Evolutionary conservation across 768 basidiomycete genomes (phyloP).

Genomic region (Chiua virens): DNA sequence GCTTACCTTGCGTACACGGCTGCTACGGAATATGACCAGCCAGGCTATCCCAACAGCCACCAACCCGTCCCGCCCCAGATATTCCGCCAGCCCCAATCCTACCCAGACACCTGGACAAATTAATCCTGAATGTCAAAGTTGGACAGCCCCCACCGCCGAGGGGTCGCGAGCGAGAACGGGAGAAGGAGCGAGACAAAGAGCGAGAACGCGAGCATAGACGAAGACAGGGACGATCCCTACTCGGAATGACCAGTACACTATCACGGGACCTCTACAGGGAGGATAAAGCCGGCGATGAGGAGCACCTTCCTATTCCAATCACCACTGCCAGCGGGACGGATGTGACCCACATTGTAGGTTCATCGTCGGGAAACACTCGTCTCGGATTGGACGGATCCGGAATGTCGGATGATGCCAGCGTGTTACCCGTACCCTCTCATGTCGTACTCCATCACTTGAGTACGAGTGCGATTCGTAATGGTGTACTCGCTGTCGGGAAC

Average conservation of each 20-base stretch:
- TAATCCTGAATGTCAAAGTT: constrained; percentile 72
- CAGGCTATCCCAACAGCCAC: constrained; percentile 36
- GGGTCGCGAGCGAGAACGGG: constrained; percentile 36
- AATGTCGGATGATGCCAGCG: constrained; percentile 84
- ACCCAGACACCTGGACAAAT: constrained; percentile 90
- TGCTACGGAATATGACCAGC: constrained; percentile 34
- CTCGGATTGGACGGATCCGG: constrained; percentile 39
- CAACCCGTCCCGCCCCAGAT: constrained; percentile 60
- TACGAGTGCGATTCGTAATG: constrained; percentile 93
- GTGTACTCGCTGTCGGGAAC: constrained; percentile 87
- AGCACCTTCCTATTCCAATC: constrained; percentile 31
- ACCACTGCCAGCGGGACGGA: constrained; percentile 41
- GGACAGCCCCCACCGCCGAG: constrained; percentile 33
- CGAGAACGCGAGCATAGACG: constrained; percentile 32
- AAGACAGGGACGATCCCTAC: constrained; percentile 32
- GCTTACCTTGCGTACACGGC: constrained; percentile 51
- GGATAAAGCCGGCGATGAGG: constrained; percentile 21
- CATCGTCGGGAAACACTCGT: constrained; percentile 27
- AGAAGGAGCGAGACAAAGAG: constrained; percentile 36
- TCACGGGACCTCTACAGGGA: constrained; percentile 27
- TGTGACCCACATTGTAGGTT: constrained; percentile 32
- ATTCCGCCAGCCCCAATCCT: constrained; percentile 87
- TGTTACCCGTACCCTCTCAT: constrained; percentile 90
- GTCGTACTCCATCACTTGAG: constrained; percentile 93
- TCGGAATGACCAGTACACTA: constrained; percentile 37